Percentiles rank a stretch among this genome's conserved stretches.
phyloP scores from a whole-genome alignment of 2,329 filamentous ascomycete genomes.

The Sporothrix schenckii region DNA sequence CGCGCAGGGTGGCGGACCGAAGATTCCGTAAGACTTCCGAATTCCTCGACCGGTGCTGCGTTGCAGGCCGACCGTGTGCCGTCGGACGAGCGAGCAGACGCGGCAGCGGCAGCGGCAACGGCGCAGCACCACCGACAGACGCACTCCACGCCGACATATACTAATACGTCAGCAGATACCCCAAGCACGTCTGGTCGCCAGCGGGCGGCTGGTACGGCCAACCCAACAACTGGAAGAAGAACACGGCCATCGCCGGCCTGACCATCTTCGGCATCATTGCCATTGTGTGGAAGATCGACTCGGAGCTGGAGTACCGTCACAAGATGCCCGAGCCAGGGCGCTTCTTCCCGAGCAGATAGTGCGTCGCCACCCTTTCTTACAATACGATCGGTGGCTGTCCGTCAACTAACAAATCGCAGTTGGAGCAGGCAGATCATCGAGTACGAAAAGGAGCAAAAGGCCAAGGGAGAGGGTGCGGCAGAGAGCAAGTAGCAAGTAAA shows the following conservation, averaged over 20 bases:
- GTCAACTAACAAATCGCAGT: conserved; percentile 38
- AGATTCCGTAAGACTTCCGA: conserved; percentile 54
- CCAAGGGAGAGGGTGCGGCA: conserved; percentile 34
- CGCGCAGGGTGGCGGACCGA: conserved; percentile 72
- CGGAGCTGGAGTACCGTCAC: conserved; percentile 71
- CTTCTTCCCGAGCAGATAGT: conserved; percentile 88
- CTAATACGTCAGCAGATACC: conserved; percentile 65
- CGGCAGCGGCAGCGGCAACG: neutral
- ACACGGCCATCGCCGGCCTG: conserved; percentile 61
- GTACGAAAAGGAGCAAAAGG: conserved; percentile 48
- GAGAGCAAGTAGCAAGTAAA: conserved; percentile 32
- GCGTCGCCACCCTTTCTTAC: conserved; percentile 45
- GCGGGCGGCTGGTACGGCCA: conserved; percentile 97
- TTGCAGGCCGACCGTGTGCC: neutral
- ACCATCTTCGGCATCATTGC: conserved; percentile 63
- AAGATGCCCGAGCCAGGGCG: conserved; percentile 77
- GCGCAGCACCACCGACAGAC: neutral
- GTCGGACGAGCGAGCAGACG: neutral
- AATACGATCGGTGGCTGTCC: too few species aligned
- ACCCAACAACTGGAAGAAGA: conserved; percentile 90
- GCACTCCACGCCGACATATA: conserved; percentile 17
- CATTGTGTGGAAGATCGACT: conserved; percentile 70
- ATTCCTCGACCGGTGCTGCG: neutral
- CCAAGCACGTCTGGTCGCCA: conserved; percentile 99
- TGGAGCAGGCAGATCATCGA: conserved; percentile 53